These are phyloP conservation scores for Yamadazyma diospyri DNA, from an alignment of 1,139 yeast genomes.

Conservation along the genomic window DNA sequence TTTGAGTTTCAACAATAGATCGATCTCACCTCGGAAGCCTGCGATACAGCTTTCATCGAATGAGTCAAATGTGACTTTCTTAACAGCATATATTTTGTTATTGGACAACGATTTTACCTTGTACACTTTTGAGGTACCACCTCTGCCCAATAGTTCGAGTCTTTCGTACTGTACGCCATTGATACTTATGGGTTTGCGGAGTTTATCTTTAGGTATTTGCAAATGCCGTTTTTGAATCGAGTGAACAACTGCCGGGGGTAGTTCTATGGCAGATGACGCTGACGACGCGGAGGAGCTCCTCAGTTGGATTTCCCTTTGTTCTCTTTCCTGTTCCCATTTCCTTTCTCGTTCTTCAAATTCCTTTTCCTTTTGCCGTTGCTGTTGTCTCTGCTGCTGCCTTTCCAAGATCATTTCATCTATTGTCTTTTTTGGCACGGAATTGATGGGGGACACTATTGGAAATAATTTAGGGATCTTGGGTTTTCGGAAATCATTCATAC, in stretches of 20 bases:
- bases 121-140: slow-evolving; percentile 92
- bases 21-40: slow-evolving; percentile 90
- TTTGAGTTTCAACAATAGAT: slow-evolving; percentile 58
- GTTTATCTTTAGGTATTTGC: slow-evolving; percentile 11
- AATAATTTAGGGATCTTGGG: slow-evolving; percentile 14
- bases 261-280: neutral
- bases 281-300: too few species aligned
- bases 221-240: slow-evolving; percentile 14
- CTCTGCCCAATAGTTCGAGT: slow-evolving; percentile 79
- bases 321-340: neutral
- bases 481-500: slow-evolving; percentile 13
- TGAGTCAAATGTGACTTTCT: slow-evolving; percentile 77
- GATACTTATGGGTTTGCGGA: slow-evolving; percentile 31
- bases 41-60: slow-evolving; percentile 69
- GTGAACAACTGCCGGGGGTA: slow-evolving; percentile 15
- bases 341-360: neutral
- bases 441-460: slow-evolving; percentile 4
- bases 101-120: slow-evolving; percentile 58
- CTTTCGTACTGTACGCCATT: slow-evolving; percentile 70
- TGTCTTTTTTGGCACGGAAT: neutral
- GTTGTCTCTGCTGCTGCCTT: neutral
- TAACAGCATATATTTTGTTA: slow-evolving; percentile 69
- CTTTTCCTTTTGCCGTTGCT: neutral
- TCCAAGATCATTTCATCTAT: neutral
- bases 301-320: too few species aligned